Base-by-base conservation (phyloP, 176 grass and related monocot genomes). In the Musa beccarii region DNA sequence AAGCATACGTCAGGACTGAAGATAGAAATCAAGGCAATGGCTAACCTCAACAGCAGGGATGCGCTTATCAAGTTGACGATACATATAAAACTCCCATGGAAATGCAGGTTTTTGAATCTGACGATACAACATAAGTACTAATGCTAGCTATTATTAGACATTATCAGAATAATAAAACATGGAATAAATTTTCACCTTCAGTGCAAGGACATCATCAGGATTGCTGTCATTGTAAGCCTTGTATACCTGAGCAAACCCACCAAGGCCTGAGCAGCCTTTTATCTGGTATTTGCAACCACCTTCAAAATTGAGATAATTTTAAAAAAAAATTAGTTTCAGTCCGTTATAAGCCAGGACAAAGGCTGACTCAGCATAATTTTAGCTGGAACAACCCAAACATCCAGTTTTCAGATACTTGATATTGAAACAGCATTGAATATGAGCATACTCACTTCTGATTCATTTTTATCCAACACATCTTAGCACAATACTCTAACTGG, bases 11-110 rank as follows among this genome's bases (percentile, higher is more conserved):
- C 28, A 5, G 49, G 8, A 14, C 8, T 49, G 24, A 24, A 62
- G 14, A 12, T 24, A 19, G 12, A 64, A 49, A 9, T 66, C 63
- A 14, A 80, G 72, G 9, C 73, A 85, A 68, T 79, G 74, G 12
- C 78, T 71, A 70, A 94, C 95, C 90, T 94, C 84, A 76, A 69
- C 29, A 73, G 85, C 83, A 83, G 88, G 80, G 84, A 99, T 84
- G 55, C 59, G 86, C 75, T 43, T 68, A 85, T 99, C 95, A 86
- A 99, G 88, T 83, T 89, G 90, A 34, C 90, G 88, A 84, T 99
- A 94, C 74, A 99, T 99, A 81, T 99, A 94, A 79, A 94, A 99
- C 77, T 99, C 95, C 90, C 88, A 99, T 25, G 88, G 76, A 75
- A 82, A 99, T 59, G 88, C 72, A 61, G 95, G 95, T 17, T 81